These are phyloP conservation scores for Salix caprea DNA, from an alignment of 345 rosid genomes.

Conservation along the genomic window DNA sequence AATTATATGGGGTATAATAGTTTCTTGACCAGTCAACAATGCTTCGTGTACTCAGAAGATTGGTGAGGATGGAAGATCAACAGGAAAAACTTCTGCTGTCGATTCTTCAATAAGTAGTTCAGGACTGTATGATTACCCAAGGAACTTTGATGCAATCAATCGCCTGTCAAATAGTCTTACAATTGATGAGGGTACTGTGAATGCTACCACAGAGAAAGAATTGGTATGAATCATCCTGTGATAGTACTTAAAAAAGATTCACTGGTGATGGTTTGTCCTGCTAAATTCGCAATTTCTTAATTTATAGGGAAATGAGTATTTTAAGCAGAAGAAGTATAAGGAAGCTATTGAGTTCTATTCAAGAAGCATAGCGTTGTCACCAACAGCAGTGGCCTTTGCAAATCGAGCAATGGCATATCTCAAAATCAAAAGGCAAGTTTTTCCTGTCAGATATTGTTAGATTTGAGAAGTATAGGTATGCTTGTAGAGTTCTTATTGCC, in stretches of 20 bases:
- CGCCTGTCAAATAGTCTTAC: conserved; percentile 41
- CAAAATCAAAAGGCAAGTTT: conserved; percentile 60
- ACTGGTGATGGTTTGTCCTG: not conserved
- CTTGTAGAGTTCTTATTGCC: not conserved
- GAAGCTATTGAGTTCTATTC: conserved; percentile 90
- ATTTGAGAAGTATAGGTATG: too few species aligned
- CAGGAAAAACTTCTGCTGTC: conserved; percentile 11
- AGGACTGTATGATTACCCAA: conserved; percentile 30
- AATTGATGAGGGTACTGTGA: conserved; percentile 40
- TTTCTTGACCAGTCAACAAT: conserved; percentile 10
- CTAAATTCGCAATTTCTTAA: not conserved
- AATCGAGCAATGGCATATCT: conserved; percentile 94
- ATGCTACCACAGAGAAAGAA: conserved; percentile 84
- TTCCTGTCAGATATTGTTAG: not conserved
- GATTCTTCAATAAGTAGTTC: conserved; percentile 21
- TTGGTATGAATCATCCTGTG: conserved; percentile 37
- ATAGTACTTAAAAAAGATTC: not conserved
- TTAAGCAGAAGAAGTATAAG: conserved; percentile 74
- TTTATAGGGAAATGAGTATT: conserved; percentile 73
- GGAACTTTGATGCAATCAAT: conserved; percentile 34
- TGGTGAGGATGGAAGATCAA: conserved; percentile 26
- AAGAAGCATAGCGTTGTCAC: conserved; percentile 80
- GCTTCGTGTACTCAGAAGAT: conserved; percentile 19
- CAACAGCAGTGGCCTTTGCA: conserved; percentile 81
- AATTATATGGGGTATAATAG: not conserved